These are phyloP conservation scores for Parietaria judaica DNA, from an alignment of 306 rosid genomes.

Conservation along the genomic window DNA sequence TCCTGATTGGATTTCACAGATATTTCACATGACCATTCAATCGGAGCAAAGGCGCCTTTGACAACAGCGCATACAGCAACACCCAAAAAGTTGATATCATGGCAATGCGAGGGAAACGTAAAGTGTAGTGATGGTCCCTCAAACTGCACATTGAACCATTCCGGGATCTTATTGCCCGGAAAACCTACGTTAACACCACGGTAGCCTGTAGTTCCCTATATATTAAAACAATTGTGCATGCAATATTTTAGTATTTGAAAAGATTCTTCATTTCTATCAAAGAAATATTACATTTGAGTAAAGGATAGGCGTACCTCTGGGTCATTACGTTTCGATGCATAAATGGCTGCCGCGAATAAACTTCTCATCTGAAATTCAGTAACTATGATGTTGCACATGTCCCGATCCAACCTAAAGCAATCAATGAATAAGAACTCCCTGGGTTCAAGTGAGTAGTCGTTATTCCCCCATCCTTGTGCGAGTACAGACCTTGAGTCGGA, in stretches of 20 bases:
- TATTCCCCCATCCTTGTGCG: not conserved
- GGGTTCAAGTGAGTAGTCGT: not conserved
- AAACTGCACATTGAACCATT: not conserved
- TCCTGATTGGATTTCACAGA: not conserved
- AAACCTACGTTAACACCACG: not conserved
- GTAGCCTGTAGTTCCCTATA: no score
- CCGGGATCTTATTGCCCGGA: slow-evolving; percentile 1
- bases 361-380: not conserved
- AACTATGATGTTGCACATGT: not conserved
- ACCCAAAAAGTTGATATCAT: not conserved
- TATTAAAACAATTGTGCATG: no score
- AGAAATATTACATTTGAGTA: no score
- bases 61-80: no score
- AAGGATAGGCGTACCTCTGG: not conserved
- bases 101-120: not conserved
- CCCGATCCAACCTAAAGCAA: slow-evolving; percentile 3
- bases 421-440: not conserved
- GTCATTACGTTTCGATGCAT: not conserved
- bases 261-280: no score
- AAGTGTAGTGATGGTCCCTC: not conserved
- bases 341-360: not conserved
- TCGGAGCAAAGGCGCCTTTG: not conserved
- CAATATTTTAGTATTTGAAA: no score
- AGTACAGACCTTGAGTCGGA: not conserved
- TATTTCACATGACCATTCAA: not conserved